A percentile compares a stretch with the other conserved stretches of the same genome.
Conservation (phyloP, 2,329 filamentous ascomycete species). For the Curvularia lunata region DNA sequence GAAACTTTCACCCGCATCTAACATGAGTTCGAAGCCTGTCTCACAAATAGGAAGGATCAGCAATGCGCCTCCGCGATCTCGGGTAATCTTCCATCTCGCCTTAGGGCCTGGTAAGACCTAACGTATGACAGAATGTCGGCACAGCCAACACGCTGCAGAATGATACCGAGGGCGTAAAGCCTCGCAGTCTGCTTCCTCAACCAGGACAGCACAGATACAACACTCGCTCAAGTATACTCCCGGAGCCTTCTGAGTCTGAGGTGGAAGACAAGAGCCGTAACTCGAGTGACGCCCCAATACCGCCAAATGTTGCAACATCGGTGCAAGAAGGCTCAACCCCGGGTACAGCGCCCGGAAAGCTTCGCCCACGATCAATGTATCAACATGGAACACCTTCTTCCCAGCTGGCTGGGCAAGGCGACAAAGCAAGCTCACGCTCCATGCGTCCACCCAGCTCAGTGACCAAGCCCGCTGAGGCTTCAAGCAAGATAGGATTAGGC, state of each 20-base stretch:
- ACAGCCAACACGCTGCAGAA: slow-evolving; percentile 10
- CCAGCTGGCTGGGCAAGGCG: slow-evolving; percentile 12
- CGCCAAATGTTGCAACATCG: slow-evolving; percentile 1
- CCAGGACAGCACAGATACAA: slow-evolving; percentile 35
- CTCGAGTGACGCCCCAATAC: background rate
- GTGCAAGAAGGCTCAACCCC: slow-evolving; percentile 6
- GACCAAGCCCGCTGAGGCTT: slow-evolving; percentile 28
- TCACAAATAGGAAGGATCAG: slow-evolving; percentile 21
- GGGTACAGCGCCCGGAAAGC: slow-evolving; percentile 19
- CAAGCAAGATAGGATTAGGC: slow-evolving; percentile 24
- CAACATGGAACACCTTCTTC: slow-evolving; percentile 26
- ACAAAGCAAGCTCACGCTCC: slow-evolving; percentile 17
- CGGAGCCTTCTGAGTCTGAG: slow-evolving; percentile 9
- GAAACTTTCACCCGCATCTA: slow-evolving; percentile 36
- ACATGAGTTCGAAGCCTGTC: slow-evolving; percentile 26
- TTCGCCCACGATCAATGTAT: slow-evolving; percentile 42
- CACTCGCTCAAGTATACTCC: slow-evolving; percentile 18
- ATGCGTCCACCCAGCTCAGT: slow-evolving; percentile 27
- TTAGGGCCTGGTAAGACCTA: slow-evolving; percentile 2
- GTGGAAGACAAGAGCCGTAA: background rate
- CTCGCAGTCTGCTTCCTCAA: slow-evolving; percentile 44
- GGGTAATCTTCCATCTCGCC: slow-evolving; percentile 10
- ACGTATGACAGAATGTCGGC: slow-evolving; percentile 14
- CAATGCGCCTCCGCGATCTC: slow-evolving; percentile 12
- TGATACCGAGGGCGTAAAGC: slow-evolving; percentile 20